Conservation (phyloP, 2,329 filamentous ascomycete species). For the Phyllosticta paracitricarpa region DNA sequence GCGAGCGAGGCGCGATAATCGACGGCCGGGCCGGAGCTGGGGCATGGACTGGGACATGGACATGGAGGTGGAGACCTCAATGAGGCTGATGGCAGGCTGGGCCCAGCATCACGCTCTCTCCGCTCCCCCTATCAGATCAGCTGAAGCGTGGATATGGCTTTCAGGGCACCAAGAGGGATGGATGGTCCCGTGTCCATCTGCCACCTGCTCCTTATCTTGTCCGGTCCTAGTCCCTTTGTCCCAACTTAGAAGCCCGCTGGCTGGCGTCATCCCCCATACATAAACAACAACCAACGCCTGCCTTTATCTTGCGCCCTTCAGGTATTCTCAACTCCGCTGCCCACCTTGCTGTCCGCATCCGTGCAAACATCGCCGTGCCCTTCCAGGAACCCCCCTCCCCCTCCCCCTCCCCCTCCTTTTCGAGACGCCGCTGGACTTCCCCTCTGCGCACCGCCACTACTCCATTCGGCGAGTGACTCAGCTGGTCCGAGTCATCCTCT, state of each 20-base stretch:
- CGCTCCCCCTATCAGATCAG: conserved; percentile 2
- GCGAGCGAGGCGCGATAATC: not conserved
- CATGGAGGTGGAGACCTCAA: not conserved
- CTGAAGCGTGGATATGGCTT: conserved; percentile 1
- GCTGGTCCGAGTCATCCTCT: conserved; percentile 8
- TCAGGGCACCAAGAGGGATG: not conserved
- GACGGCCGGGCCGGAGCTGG: conserved; percentile 1
- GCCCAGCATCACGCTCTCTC: conserved; percentile 3
- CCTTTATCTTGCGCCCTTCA: conserved; percentile 1
- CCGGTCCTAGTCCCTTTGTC: conserved; percentile 4
- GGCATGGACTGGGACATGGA: not conserved
- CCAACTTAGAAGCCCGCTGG: conserved; percentile 1
- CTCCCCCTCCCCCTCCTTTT: not conserved
- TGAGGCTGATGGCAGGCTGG: conserved; percentile 6
- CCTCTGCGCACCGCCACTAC: conserved; percentile 8
- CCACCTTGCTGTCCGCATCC: conserved; percentile 1
- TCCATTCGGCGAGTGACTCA: conserved; percentile 8
- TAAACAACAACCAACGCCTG: conserved; percentile 5
- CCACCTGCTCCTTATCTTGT: conserved; percentile 7
- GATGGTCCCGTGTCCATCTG: conserved; percentile 9
- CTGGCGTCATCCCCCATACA: conserved; percentile 7
- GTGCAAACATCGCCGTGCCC: not conserved
- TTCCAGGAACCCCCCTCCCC: not conserved
- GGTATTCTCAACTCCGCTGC: not conserved
- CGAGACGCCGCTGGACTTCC: conserved; percentile 7